Conservation (phyloP, 2,329 filamentous ascomycete species). For the Lasiodiplodia citricola region DNA sequence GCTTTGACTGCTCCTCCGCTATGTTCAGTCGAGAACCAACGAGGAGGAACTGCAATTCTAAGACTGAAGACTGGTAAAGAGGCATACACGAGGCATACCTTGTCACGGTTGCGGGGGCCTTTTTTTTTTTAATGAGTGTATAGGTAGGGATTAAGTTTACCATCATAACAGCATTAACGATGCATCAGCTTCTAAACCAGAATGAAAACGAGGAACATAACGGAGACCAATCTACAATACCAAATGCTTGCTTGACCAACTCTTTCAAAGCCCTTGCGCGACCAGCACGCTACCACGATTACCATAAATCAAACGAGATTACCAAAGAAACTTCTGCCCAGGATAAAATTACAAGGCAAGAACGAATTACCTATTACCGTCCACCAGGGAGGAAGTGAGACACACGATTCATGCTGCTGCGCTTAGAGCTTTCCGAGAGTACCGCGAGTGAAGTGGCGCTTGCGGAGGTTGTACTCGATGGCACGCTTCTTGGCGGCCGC, state of each 20-base stretch:
- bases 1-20: background rate
- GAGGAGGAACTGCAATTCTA: no score
- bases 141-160: slow-evolving; percentile 26
- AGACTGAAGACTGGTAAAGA: background rate
- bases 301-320: background rate
- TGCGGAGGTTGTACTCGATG: slow-evolving; percentile 58
- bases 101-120: no score
- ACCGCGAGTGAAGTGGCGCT: slow-evolving; percentile 44
- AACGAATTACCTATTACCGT: slow-evolving; percentile 28
- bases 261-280: background rate
- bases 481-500: slow-evolving; percentile 65
- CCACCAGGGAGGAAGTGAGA: background rate
- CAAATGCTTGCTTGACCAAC: background rate
- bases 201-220: background rate
- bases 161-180: slow-evolving; percentile 13
- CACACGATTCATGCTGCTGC: background rate
- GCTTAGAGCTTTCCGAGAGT: slow-evolving; percentile 40
- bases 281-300: slow-evolving; percentile 21
- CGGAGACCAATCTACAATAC: background rate
- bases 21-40: background rate
- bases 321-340: slow-evolving; percentile 27
- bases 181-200: slow-evolving; percentile 14
- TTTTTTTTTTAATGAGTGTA: slow-evolving; percentile 24
- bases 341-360: background rate
- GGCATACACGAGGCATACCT: background rate